Evolutionary conservation across 2,329 filamentous ascomycete genomes (phyloP), one percentile per base, ranked within the genome.

Genomic region (Phyllosticta capitalensis): DNA sequence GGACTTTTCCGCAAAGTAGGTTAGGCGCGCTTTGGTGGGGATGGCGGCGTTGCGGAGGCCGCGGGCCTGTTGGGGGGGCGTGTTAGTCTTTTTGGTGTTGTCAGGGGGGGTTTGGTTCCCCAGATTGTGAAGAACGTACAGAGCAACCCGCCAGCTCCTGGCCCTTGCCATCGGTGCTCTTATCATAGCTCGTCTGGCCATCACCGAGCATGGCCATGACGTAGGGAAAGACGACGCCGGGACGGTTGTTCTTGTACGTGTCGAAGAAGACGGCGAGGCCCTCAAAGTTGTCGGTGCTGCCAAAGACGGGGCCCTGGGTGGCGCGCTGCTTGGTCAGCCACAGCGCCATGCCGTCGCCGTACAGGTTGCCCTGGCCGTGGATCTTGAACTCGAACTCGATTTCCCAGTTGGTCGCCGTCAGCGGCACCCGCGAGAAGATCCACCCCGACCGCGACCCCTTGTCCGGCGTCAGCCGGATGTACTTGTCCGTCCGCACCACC

Each of bases 181-280:
- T 91, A 79, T 97, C 91, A 76, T 99, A 99, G 14, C 79, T 72
- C 6, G 88, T 95, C 71, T 90, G 80, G 63, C 94, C 92, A 72
- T 99, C 94, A 62, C 94, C 94, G 66, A 91, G 81, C 94, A 97
- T 97, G 63, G 92, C 92, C 92, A 97, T 96, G 68, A 99, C 88
- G 71, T 96, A 96, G 55, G 94, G 94, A 76, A 99, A 99, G 53
- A 96, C 89, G 50, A 90, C 88, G 51, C 94, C 94, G 0, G 94
- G 92, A 14, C 94, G 86, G 79, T 96, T 96, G 80, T 99, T 99
- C 85, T 99, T 99, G 82, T 99, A 99, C 52, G 94, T 99, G 73
- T 99, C 94, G 77, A 99, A 84, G 79, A 96, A 97, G 74, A 99
- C 82, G 58, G 91, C 94, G 53, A 99, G 82, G 4, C 94, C 94